Conservation (phyloP, 495 filamentous ascomycete genomes). For the Aspergillus cristatus region DNA sequence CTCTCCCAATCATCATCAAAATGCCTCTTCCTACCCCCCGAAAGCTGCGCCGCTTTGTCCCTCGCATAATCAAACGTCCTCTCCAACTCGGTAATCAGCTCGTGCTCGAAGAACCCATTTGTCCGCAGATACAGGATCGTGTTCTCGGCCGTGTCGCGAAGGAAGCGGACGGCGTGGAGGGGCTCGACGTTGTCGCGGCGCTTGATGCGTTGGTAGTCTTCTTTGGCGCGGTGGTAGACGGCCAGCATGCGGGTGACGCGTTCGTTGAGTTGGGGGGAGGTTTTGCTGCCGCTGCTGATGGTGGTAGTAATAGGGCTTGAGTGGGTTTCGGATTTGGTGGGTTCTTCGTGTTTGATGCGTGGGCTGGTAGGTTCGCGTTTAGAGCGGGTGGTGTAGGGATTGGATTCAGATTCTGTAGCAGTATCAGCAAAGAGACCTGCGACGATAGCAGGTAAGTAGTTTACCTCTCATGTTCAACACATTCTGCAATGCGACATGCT, state of each 20-base stretch:
- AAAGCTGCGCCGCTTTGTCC: slow-evolving; percentile 26
- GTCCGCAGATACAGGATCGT: slow-evolving; percentile 24
- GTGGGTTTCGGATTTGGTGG: neutral
- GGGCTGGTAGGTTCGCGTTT: neutral
- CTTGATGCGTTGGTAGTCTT: slow-evolving; percentile 23
- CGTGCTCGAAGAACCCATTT: slow-evolving; percentile 12
- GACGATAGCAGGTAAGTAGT: too few species aligned
- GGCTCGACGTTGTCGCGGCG: slow-evolving; percentile 10
- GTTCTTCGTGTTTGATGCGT: neutral
- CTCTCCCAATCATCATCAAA: slow-evolving; percentile 19
- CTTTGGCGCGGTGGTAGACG: slow-evolving; percentile 29
- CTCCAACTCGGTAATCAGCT: slow-evolving; percentile 23
- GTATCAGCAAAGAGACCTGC: too few species aligned
- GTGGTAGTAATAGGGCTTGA: too few species aligned
- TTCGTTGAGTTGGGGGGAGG: slow-evolving; percentile 1
- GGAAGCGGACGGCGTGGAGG: slow-evolving; percentile 30
- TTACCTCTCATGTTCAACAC: slow-evolving; percentile 14
- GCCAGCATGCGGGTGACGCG: slow-evolving; percentile 22
- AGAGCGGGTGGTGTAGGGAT: too few species aligned
- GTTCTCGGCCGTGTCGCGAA: slow-evolving; percentile 43
- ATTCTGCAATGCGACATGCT: slow-evolving; percentile 9
- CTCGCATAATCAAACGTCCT: slow-evolving; percentile 18
- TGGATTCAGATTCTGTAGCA: too few species aligned
- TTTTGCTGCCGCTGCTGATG: slow-evolving; percentile 1
- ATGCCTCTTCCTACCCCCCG: slow-evolving; percentile 34